phyloP scores from a whole-genome alignment of 1,284 basidiomycete genomes.

The Clitocybe nebularis region DNA sequence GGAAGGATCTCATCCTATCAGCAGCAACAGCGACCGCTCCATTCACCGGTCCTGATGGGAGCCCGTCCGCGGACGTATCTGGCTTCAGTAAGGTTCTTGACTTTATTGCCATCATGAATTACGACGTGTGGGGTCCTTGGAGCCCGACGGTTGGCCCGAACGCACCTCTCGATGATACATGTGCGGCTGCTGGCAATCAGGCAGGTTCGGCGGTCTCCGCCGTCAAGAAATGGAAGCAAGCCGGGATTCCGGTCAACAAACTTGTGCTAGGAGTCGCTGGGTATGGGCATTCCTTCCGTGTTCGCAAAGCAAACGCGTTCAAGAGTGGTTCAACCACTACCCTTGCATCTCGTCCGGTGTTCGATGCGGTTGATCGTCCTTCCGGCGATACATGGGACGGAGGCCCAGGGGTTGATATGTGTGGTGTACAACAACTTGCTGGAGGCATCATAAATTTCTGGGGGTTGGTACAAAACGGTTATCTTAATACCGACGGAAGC shows the following conservation, averaged over 20 bases:
- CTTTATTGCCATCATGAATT: constrained; percentile 86
- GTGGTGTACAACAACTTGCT: constrained; percentile 37
- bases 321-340: constrained; percentile 23
- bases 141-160: constrained; percentile 69
- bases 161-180: constrained; percentile 79
- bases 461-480: constrained; percentile 55
- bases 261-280: constrained; percentile 70
- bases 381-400: constrained; percentile 57
- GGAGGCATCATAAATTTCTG: constrained; percentile 59
- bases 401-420: constrained; percentile 43
- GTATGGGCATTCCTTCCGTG: constrained; percentile 69
- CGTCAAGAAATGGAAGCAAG: constrained; percentile 68
- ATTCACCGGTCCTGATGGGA: constrained; percentile 58
- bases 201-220: constrained; percentile 78
- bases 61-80: constrained; percentile 61
- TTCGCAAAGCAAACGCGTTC: constrained; percentile 40
- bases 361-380: constrained; percentile 44
- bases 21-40: constrained; percentile 70
- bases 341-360: constrained; percentile 50
- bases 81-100: constrained; percentile 74
- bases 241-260: constrained; percentile 74
- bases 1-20: constrained; percentile 66
- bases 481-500: constrained; percentile 49
- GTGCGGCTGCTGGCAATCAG: constrained; percentile 57
- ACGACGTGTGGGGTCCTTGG: constrained; percentile 71